A percentile compares a stretch with the other conserved stretches of the same genome.
Evolutionary conservation across 2,329 filamentous ascomycete species (phyloP).

Genomic region (Grosmannia serpens): DNA sequence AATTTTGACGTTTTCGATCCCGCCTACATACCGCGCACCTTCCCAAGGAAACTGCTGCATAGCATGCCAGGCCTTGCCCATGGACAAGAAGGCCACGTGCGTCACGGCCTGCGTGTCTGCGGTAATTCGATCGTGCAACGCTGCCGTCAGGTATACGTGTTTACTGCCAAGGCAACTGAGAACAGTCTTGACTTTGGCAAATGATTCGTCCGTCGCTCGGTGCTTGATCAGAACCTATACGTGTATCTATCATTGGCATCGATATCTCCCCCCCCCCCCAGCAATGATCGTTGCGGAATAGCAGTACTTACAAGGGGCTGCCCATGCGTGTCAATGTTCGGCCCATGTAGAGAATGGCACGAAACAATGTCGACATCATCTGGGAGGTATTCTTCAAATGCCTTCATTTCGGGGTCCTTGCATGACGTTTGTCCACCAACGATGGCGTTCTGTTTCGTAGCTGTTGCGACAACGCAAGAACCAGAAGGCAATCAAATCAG

Average conservation of each 20-base stretch:
- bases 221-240: conserved; percentile 73
- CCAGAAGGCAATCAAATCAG: background rate
- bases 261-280: background rate
- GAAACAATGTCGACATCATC: conserved; percentile 85
- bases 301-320: conserved; percentile 68
- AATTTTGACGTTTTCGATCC: conserved; percentile 98
- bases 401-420: conserved; percentile 90
- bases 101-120: conserved; percentile 97
- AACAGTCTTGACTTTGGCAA: conserved; percentile 68
- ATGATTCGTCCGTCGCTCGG: conserved; percentile 65
- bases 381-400: conserved; percentile 83
- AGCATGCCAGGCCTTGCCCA: conserved; percentile 96
- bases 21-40: conserved; percentile 85
- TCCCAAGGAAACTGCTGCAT: conserved; percentile 97
- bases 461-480: conserved; percentile 32
- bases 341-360: conserved; percentile 92
- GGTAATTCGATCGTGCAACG: conserved; percentile 90
- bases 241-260: background rate
- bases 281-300: background rate
- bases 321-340: conserved; percentile 73
- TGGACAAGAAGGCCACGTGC: conserved; percentile 90
- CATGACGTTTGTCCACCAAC: conserved; percentile 97
- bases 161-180: conserved; percentile 77
- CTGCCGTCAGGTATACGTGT: conserved; percentile 75
- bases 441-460: conserved; percentile 88